Evolutionary conservation across 2,329 filamentous ascomycete species (phyloP), one percentile per base, ranked within the genome.

Genomic region (Didymella glomerata): DNA sequence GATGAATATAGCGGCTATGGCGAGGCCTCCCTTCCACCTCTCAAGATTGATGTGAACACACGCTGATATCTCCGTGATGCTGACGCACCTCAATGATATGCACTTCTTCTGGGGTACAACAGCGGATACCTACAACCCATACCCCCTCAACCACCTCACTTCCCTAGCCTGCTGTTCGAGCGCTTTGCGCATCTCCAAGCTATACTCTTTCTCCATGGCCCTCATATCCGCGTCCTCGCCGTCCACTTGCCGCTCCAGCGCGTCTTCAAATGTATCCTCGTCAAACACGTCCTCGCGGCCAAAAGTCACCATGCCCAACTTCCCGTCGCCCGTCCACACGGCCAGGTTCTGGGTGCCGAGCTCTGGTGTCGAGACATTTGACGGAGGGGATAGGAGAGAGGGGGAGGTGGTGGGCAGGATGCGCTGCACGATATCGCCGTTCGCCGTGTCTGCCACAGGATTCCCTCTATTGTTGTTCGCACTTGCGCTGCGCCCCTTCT

Each of bases 251-350:
- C 69, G 71, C 65, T 74, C 75, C 13, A 73, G 68, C 27, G 66
- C 67, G 52, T 76, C 76, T 6, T 75, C 71, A 40, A 73, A 76
- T 4, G 74, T 65, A 25, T 73, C 69, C 10, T 50, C 62, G 30
- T 65, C 62, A 64, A 78, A 72, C 55, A 67, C 56, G 49, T 67
- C 47, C 3, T 63, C 53, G 20, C 68, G 64, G 5, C 82, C 79
- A 65, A 83, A 82, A 0, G 79, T 77, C 14, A 96, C 76, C 57
- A 95, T 81, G 0, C 92, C 93, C 46, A 97, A 80, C 63, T 88
- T 88, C 58, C 81, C 81, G 40, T 96, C 92, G 18, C 92, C 93
- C 0, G 93, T 97, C 93, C 93, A 97, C 46, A 97, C 82, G 4
- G 96, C 76, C 13, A 97, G 77, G 67, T 94, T 89, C 68, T 92